phyloP scores from a whole-genome alignment of 371 early-diverging fungal genomes.

The Mortierella sp. region DNA sequence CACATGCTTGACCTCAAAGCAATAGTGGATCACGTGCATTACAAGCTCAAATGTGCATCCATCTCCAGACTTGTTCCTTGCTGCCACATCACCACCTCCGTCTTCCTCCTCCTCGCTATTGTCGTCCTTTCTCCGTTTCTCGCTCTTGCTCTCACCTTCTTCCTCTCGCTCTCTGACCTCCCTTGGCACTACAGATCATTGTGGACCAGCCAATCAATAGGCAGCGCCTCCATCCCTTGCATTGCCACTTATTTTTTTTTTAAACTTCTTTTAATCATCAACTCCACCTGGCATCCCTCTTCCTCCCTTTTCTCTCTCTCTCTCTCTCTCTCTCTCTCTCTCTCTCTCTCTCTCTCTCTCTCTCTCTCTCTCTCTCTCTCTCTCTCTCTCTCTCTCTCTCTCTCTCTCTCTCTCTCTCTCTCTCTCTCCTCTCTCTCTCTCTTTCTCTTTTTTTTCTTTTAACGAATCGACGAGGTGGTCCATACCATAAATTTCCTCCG shows the following conservation, averaged over 20 bases:
- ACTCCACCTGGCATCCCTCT: background rate
- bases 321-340: no score
- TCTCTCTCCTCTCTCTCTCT: background rate
- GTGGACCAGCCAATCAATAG: constrained; percentile 7
- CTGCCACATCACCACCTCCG: constrained; percentile 2
- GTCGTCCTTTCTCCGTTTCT: no score
- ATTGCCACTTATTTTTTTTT: background rate
- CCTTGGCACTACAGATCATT: constrained; percentile 21
- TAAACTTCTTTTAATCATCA: background rate
- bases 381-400: background rate
- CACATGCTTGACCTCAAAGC: no score
- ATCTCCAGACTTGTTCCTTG: no score
- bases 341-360: no score
- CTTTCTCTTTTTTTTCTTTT: background rate
- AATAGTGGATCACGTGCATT: no score
- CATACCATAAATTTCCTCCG: background rate
- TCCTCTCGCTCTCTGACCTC: background rate
- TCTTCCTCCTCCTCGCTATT: background rate
- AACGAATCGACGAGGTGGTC: background rate
- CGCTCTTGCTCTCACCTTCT: background rate
- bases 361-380: background rate
- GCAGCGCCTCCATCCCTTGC: constrained; percentile 6
- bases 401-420: background rate
- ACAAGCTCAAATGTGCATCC: no score
- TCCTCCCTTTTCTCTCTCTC: background rate